Evolutionary conservation across 352 stramenopile species (phyloP), one percentile per base, ranked within the genome.

Genomic region (Globisporangium parvum): DNA sequence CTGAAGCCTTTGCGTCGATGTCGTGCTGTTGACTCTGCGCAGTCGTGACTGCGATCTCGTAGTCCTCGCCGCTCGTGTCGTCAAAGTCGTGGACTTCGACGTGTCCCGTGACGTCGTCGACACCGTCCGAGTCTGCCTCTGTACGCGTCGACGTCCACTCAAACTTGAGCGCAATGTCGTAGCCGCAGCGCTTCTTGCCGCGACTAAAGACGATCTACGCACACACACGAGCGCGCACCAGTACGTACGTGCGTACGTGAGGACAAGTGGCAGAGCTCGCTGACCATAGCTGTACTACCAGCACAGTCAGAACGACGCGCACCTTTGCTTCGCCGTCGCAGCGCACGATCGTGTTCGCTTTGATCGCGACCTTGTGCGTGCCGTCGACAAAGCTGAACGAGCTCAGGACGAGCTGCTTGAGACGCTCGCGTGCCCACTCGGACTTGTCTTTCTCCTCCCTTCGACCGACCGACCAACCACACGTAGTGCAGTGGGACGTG

Each of bases 361-460:
- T 81, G 60, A 93, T 67, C n/a, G 61, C 63, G 23, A 89, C 53
- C 47, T 64, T 66, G 51, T 75, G 62, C 11, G 58, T 59, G 21
- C 69, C 71, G 48, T 88, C 73, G 11, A 75, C 67, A 41, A 91
- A 77, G 47, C 44, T 61, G 57, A 90, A 93, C 5, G 65, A 72
- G 35, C 59, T 73, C 28, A 91, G 52, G 35, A 93, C 77, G 62
- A 76, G 80, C 37, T 88, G 57, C 69, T 87, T 89, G 24, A 93
- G 71, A 1, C 71, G 75, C 44, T 88, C 80, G 15, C 69, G 66
- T 21, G 84, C 84, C 84, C 84, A 93, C 47, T 83, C 71, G 3
- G 84, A 91, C 66, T 88, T 91, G 71, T 93, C 78, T 1, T 68
- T 68, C 57, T 93, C 84, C 60, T 93, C 84, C 83, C 82, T 93